Conservation (phyloP, 352 stramenopile genomes). For the Thraustochytrium sp. region DNA sequence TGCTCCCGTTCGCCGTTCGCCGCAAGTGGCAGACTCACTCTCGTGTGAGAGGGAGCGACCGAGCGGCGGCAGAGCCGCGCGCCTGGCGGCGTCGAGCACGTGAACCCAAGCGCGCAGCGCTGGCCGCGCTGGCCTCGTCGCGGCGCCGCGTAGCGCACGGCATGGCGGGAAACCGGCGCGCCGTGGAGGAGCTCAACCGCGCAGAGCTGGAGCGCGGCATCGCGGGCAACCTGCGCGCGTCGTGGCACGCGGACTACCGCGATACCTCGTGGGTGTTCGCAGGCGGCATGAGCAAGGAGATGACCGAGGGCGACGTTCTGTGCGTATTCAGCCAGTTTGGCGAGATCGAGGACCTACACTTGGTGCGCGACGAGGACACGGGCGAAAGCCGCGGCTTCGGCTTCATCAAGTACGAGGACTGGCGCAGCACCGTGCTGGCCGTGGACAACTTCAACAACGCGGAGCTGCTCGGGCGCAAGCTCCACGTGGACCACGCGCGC, state of each 20-base stretch:
- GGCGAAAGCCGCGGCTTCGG: constrained; percentile 91
- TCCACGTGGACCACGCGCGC: constrained; percentile 94
- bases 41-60: too few species aligned
- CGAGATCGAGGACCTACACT: constrained; percentile 91
- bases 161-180: background rate
- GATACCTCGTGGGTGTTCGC: constrained; percentile 93
- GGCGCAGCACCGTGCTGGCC: constrained; percentile 87
- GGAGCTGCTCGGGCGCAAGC: constrained; percentile 76
- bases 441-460: constrained; percentile 94
- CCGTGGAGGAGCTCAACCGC: constrained; percentile 66
- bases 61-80: background rate
- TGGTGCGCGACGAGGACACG: constrained; percentile 89
- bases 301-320: constrained; percentile 91
- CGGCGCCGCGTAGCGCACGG: background rate
- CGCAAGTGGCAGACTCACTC: too few species aligned
- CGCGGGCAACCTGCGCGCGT: constrained; percentile 53
- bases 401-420: constrained; percentile 96
- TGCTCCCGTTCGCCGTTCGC: too few species aligned
- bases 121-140: background rate
- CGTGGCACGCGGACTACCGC: constrained; percentile 79
- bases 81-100: too few species aligned
- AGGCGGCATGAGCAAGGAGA: constrained; percentile 80
- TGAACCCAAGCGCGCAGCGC: too few species aligned
- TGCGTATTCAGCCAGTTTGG: constrained; percentile 81
- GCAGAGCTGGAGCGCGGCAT: constrained; percentile 66